A percentile compares a stretch with the other conserved stretches of the same genome.
These are phyloP conservation scores for Elaphomyces granulatus DNA, from an alignment of 495 filamentous ascomycete species.

Conservation along the genomic window DNA sequence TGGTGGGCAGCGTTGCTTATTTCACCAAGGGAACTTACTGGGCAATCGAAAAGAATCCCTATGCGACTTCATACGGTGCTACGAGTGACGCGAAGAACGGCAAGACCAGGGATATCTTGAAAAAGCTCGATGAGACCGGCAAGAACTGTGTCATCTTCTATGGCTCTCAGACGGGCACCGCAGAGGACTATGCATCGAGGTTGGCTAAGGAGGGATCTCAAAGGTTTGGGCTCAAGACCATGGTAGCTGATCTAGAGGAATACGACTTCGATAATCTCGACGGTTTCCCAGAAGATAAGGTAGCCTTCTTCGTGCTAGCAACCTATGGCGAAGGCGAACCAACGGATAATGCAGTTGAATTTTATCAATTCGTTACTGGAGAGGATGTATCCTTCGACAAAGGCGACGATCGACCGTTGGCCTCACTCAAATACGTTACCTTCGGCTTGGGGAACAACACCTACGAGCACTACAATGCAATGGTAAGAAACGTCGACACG, in stretches of 20 bases:
- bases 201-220: conserved; percentile 95
- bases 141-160: conserved; percentile 99
- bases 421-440: conserved; percentile 78
- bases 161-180: conserved; percentile 94
- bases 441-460: conserved; percentile 98
- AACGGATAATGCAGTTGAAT: conserved; percentile 97
- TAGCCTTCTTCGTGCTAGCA: conserved; percentile 89
- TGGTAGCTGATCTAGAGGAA: conserved; percentile 96
- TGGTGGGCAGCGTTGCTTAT: conserved; percentile 82
- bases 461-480: conserved; percentile 98
- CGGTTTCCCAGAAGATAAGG: conserved; percentile 71
- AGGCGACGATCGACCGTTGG: conserved; percentile 61
- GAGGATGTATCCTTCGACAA: conserved; percentile 74
- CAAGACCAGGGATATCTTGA: conserved; percentile 79
- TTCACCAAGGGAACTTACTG: conserved; percentile 94
- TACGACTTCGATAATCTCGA: conserved; percentile 97
- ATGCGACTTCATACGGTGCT: conserved; percentile 52
- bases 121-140: conserved; percentile 88
- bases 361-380: conserved; percentile 86
- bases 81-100: conserved; percentile 66
- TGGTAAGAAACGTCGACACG: conserved; percentile 83
- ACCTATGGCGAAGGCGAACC: conserved; percentile 98
- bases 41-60: conserved; percentile 77
- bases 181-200: conserved; percentile 96
- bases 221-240: conserved; percentile 91